Conservation (phyloP, 352 stramenopile genomes). For the Phytophthora pini region DNA sequence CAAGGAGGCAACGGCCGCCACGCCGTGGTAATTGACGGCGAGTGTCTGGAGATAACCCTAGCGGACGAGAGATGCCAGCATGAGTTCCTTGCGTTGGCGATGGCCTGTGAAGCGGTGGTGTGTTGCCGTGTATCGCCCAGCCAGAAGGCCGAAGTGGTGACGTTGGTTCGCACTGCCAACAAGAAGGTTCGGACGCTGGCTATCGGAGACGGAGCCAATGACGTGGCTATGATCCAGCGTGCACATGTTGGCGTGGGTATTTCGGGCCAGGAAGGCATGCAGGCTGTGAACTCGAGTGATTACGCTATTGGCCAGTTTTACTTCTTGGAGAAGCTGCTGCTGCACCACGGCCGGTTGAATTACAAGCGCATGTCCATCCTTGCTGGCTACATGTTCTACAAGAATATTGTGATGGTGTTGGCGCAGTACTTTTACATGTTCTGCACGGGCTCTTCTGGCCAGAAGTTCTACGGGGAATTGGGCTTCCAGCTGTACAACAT, state of each 20-base stretch:
- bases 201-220: slow-evolving; percentile 95
- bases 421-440: slow-evolving; percentile 94
- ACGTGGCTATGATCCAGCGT: slow-evolving; percentile 95
- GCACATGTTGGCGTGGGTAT: slow-evolving; percentile 93
- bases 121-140: slow-evolving; percentile 84
- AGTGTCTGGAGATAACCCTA: slow-evolving; percentile 71
- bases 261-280: slow-evolving; percentile 91
- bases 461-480: slow-evolving; percentile 86
- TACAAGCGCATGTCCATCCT: slow-evolving; percentile 96
- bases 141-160: slow-evolving; percentile 85
- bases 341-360: slow-evolving; percentile 98
- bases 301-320: slow-evolving; percentile 98
- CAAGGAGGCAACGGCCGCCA: slow-evolving; percentile 39
- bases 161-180: slow-evolving; percentile 60
- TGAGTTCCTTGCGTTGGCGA: slow-evolving; percentile 73
- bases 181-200: slow-evolving; percentile 75
- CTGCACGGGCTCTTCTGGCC: slow-evolving; percentile 90
- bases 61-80: slow-evolving; percentile 57
- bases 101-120: slow-evolving; percentile 78
- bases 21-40: slow-evolving; percentile 73
- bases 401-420: slow-evolving; percentile 95
- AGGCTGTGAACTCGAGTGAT: slow-evolving; percentile 97
- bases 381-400: slow-evolving; percentile 99
- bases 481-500: slow-evolving; percentile 94
- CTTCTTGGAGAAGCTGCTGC: slow-evolving; percentile 94